Base-by-base conservation (phyloP, 2,329 filamentous ascomycete genomes). In the Mycocentrospora acerina region DNA sequence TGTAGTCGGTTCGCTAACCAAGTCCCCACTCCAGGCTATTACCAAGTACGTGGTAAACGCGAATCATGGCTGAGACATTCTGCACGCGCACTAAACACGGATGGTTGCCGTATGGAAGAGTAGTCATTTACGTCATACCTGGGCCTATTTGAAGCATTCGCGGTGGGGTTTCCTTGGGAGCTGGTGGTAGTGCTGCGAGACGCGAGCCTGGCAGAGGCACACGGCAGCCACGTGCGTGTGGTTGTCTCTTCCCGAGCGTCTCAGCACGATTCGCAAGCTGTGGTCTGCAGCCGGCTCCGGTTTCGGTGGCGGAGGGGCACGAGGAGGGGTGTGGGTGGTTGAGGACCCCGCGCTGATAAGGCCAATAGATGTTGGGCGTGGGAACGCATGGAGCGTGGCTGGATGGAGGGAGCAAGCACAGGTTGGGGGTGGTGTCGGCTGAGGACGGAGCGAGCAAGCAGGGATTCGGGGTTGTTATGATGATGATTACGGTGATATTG, bases 1-100 rank as follows among this genome's bases (percentile, higher is more conserved):
- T 51, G 51, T 48, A 44, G 41, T 41, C 15, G 33, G 25, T 27
- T 53, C 35, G 47, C 50, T 53, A 44, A 53, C 29, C 28, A 25
- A 29, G 32, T 29, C 24, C 33, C 27, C 33, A 46, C 37, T 32
- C 19, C 47, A 69, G 67, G 66, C 67, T 34, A 62, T 70, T 47
- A 58, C 62, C 38, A 69, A 68, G 52, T 70, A 70, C 40, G 59
- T 69, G 12, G 53, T 64, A 30, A 53, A 58, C 44, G 60, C 61
- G 59, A 64, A 64, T 65, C 60, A 62, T 25, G 54, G 53, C 30
- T 66, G 57, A 66, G 44, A 46, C 51, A 48, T 55, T 40, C 44
- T 53, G 32, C 57, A 62, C 58, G 58, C 44, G 40, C 49, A 22
- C 19, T 6, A 32, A 34, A 27, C 25, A 22, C n/a, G n/a, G 26